A percentile compares a stretch with the other conserved stretches of the same genome.
Evolutionary conservation across 2,329 filamentous ascomycete genomes (phyloP).

Genomic region (Stagonosporopsis vannaccii): DNA sequence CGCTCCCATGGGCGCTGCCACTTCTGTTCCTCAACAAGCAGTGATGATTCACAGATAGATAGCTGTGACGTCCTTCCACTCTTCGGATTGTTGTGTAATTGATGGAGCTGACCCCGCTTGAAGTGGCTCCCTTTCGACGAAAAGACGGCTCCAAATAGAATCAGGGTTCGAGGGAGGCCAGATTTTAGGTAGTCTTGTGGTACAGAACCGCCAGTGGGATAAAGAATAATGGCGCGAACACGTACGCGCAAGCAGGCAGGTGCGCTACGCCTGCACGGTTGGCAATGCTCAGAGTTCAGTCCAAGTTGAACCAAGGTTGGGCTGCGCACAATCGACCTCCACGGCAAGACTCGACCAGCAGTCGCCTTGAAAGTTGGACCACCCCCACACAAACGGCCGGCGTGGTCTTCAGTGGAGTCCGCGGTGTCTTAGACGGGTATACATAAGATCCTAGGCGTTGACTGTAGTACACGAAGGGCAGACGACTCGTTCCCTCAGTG

Average conservation of each 20-base stretch:
- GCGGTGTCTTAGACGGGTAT: constrained; percentile 6
- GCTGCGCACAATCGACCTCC: constrained; percentile 1
- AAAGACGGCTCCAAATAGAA: constrained; percentile 4
- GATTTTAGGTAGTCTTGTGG: constrained; percentile 4
- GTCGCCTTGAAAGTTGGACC: background rate
- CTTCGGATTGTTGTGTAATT: constrained; percentile 9
- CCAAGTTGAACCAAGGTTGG: constrained; percentile 9
- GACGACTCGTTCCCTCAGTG: background rate
- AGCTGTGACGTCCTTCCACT: background rate
- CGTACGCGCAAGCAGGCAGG: constrained; percentile 9
- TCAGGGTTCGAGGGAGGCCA: constrained; percentile 5
- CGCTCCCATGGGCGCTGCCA: constrained; percentile 12
- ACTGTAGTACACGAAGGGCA: background rate
- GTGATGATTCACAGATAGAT: constrained; percentile 14
- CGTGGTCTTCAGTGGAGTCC: constrained; percentile 6
- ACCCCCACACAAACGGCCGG: constrained; percentile 8
- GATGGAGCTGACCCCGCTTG: constrained; percentile 12
- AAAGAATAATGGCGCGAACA: constrained; percentile 1
- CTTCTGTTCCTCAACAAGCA: constrained; percentile 7
- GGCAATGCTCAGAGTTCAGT: constrained; percentile 4
- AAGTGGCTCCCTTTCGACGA: background rate
- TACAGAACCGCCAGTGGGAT: constrained; percentile 1
- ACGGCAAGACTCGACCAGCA: constrained; percentile 5
- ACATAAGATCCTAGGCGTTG: constrained; percentile 1
- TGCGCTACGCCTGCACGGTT: constrained; percentile 12